Evolutionary conservation across 1,284 basidiomycete species (phyloP), one percentile per base, ranked within the genome.

Genomic region (Microbotryomycetes sp.): DNA sequence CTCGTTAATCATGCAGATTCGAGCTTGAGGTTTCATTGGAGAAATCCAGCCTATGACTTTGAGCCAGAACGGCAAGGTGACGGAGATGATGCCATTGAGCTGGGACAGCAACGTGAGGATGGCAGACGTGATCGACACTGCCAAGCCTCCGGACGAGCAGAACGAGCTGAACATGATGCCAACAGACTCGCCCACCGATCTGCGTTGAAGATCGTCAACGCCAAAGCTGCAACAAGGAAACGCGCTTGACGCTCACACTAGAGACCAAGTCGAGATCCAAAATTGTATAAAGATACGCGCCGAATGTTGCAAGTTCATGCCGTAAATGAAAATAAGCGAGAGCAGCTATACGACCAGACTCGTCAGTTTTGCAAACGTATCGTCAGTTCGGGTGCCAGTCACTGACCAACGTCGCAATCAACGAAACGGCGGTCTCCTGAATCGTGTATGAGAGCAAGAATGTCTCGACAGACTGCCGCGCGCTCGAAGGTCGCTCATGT

Each of bases 1-100:
- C 61, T 78, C 78, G 69, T 80, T 79, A 73, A 79, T 79, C 52
- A 78, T 72, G 46, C 76, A 73, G 13, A 79, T 61, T 16, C 71
- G 63, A 5, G 74, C 73, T 15, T 75, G 74, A 26, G 66, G 65
- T 57, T 73, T 72, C 61, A 71, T 67, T 0, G 70, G 69, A 6
- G 69, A 65, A n/a, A 62, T 57, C 76, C 76, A 78, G 18, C 73
- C 74, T 18, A 77, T 70, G 16, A 59, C 71, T 2, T 73, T 69
- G 0, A 78, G 71, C 76, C 77, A 79, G 11, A 64, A 56, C 0
- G 77, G 76, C 9, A 78, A 69, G 23, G 73, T 74, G 16, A 77
- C 73, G 6, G 76, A 77, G 21, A 78, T 74, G 60, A 79, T 71
- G 21, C 78, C 78, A 49, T 74, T 74, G 3, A 70, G 45, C 29